phyloP scores from a whole-genome alignment of 31 red algal genomes.

The Endocladia muricata region DNA sequence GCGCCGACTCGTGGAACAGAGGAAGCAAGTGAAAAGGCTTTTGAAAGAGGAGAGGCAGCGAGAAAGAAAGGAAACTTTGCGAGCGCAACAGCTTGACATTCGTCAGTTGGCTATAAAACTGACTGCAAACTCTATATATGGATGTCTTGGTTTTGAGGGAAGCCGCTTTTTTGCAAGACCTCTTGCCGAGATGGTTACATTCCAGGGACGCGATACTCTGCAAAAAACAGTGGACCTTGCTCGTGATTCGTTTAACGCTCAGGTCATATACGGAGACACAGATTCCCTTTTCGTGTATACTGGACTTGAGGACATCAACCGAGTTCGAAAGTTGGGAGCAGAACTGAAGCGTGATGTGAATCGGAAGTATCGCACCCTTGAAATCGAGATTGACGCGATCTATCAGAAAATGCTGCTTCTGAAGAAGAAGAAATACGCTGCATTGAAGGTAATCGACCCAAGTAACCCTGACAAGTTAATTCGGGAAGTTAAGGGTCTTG shows the following conservation, averaged over 20 bases:
- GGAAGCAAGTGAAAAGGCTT: conserved; percentile 71
- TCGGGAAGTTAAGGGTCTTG: conserved; percentile 92
- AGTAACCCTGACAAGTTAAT: conserved; percentile 47
- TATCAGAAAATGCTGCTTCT: conserved; percentile 94
- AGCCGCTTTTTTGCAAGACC: conserved; percentile 82
- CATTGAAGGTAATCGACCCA: conserved; percentile 64
- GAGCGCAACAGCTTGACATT: conserved; percentile 60
- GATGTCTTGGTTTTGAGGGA: conserved; percentile 85
- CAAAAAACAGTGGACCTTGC: conserved; percentile 87
- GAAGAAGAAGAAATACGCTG: conserved; percentile 97
- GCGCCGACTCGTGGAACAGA: conserved; percentile 65
- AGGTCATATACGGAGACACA: conserved; percentile 97
- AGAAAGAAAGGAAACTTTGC: conserved; percentile 30
- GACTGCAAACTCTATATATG: conserved; percentile 95
- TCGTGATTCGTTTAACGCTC: conserved; percentile 53
- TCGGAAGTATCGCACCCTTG: conserved; percentile 81
- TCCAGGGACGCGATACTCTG: conserved; percentile 80
- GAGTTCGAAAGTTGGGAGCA: conserved; percentile 57
- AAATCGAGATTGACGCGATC: conserved; percentile 96
- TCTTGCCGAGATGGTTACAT: conserved; percentile 88
- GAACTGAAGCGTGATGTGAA: conserved; percentile 84
- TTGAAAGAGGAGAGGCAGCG: conserved; percentile 56
- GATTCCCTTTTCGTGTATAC: conserved; percentile 93
- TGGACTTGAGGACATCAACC: conserved; percentile 55
- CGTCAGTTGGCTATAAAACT: conserved; percentile 89